phyloP scores from a whole-genome alignment of 1,284 basidiomycete genomes.

The Xanthoconium separans region DNA sequence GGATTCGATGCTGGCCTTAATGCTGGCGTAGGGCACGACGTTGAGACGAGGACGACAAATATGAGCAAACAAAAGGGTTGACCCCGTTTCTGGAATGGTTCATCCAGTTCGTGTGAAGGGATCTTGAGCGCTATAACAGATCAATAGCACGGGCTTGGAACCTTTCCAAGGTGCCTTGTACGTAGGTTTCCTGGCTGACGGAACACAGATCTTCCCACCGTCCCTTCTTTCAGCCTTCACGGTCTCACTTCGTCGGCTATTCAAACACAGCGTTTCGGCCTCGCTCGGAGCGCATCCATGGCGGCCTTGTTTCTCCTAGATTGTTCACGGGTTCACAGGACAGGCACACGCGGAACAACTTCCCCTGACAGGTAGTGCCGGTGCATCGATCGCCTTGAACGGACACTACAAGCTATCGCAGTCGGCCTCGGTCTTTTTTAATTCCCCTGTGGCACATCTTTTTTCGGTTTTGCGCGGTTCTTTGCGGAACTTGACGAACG shows the following conservation, averaged over 20 bases:
- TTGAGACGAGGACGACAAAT: slow-evolving; percentile 14
- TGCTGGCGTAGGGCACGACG: not conserved
- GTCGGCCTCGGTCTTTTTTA: slow-evolving; percentile 8
- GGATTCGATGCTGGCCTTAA: slow-evolving; percentile 1
- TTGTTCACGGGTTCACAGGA: slow-evolving; percentile 5
- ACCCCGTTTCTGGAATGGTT: slow-evolving; percentile 5
- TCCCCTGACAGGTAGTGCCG: slow-evolving; percentile 13
- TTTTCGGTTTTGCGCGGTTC: slow-evolving; percentile 2
- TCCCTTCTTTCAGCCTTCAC: slow-evolving; percentile 1
- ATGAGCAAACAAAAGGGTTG: slow-evolving; percentile 23
- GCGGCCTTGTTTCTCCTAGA: slow-evolving; percentile 7
- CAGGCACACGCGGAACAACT: slow-evolving; percentile 4
- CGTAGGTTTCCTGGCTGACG: not conserved
- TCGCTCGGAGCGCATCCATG: slow-evolving; percentile 7
- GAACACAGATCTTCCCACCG: slow-evolving; percentile 20
- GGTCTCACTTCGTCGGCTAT: slow-evolving; percentile 18
- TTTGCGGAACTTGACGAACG: slow-evolving; percentile 4
- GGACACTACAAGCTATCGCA: slow-evolving; percentile 5
- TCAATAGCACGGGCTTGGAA: slow-evolving; percentile 13
- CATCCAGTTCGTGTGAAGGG: slow-evolving; percentile 5
- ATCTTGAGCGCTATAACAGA: slow-evolving; percentile 16
- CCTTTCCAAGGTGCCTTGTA: not conserved
- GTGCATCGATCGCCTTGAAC: slow-evolving; percentile 11
- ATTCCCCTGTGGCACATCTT: slow-evolving; percentile 8
- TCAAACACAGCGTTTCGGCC: slow-evolving; percentile 14